phyloP scores from a whole-genome alignment of 192 early-diverging fungal species.

The Entomortierella parvispora region DNA sequence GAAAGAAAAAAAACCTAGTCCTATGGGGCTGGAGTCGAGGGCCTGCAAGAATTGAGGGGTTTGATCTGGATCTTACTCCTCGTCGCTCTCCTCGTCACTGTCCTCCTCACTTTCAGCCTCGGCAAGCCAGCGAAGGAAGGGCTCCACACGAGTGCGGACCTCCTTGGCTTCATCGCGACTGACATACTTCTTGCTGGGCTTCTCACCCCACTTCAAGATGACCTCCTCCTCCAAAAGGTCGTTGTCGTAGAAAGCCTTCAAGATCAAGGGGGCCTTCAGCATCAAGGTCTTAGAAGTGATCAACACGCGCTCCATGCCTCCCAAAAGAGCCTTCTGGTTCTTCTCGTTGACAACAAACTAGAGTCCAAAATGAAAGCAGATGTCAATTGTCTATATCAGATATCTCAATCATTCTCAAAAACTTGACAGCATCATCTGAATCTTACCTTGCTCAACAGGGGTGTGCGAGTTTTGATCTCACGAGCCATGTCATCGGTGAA shows the following conservation, averaged over 20 bases:
- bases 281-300: conserved; percentile 59
- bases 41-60: no score
- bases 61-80: conserved; percentile 15
- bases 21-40: neutral
- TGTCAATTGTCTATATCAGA: neutral
- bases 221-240: conserved; percentile 94
- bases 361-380: conserved; percentile 1
- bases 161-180: conserved; percentile 81
- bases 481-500: conserved; percentile 73
- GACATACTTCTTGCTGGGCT: conserved; percentile 79
- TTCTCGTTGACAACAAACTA: conserved; percentile 85
- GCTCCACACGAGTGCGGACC: conserved; percentile 85
- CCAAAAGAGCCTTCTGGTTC: conserved; percentile 87
- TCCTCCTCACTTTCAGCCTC: conserved; percentile 88
- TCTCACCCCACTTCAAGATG: conserved; percentile 91
- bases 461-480: conserved; percentile 77
- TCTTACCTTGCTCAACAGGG: conserved; percentile 68
- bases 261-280: conserved; percentile 78
- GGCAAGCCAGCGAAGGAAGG: conserved; percentile 91
- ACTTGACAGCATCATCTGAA: neutral
- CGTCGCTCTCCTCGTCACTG: conserved; percentile 66
- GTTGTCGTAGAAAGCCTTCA: conserved; percentile 91
- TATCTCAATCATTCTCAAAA: no score
- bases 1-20: neutral
- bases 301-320: conserved; percentile 89